Base-by-base conservation (phyloP, 2,329 filamentous ascomycete genomes). In the Sclerotinia trifoliorum region DNA sequence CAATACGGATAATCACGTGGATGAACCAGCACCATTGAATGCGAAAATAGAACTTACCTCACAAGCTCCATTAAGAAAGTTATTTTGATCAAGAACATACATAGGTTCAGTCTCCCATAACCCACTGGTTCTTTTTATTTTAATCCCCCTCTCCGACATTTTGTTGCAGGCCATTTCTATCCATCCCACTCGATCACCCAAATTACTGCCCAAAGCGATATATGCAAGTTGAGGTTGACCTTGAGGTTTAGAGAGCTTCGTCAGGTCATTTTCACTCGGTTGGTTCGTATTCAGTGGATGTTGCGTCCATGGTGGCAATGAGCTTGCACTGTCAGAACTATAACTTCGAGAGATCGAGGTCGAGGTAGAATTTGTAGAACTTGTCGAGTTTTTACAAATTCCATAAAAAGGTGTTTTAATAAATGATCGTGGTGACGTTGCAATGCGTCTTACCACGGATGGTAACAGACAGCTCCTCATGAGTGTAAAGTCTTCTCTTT, bases 81-180 rank as follows among this genome's bases (percentile, higher is more conserved):
- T 86, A 71, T 89, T 88, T 78, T 99, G 95, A 71, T 97, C 90
- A 71, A 91, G 82, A 71, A 97, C 91, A 79, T 99, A 99, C 95
- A 99, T 99, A 29, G 95, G 93, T 74, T 92, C 88, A 4, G 94
- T 99, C 81, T 98, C 93, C 86, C 95, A 99, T 3, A 99, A 83
- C 70, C 88, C 90, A 78, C 94, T 98, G 0, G 94, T 97, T 74
- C 89, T 85, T 75, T 87, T 84, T 51, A 99, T 85, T 65, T 80
- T 86, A 76, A 98, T 92, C 46, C 88, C 88, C 29, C 86, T 83
- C 56, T 83, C 81, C 71, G 91, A 87, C 87, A 99, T 93, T 77
- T 90, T 86, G 56, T 83, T 83, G 78, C 93, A 94, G 0, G 95
- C 94, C 74, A 85, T 83, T 78, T 97, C 93, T 72, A 99, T 96